phyloP scores from a whole-genome alignment of 1,284 basidiomycete species.

The Apiotrichum domesticum region DNA sequence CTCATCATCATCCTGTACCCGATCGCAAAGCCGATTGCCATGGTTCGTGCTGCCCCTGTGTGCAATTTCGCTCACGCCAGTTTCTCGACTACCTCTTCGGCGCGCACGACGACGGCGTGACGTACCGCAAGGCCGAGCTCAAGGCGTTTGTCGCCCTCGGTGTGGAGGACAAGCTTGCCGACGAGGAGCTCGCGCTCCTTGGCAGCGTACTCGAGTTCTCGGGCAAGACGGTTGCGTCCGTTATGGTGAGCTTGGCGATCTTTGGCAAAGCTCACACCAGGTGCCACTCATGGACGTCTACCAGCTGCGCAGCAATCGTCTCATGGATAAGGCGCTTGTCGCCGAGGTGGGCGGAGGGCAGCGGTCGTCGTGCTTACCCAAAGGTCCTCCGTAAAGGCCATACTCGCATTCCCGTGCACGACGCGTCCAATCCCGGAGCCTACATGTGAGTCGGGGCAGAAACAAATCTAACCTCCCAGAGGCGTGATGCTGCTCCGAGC shows the following conservation, averaged over 20 bases:
- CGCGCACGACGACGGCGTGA: conserved; percentile 53
- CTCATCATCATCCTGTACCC: conserved; percentile 49
- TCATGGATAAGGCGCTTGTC: conserved; percentile 58
- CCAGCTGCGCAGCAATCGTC: conserved; percentile 46
- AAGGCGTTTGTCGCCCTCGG: conserved; percentile 71
- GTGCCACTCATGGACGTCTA: conserved; percentile 50
- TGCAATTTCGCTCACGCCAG: conserved; percentile 8
- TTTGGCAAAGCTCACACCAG: conserved; percentile 15
- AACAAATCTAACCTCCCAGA: not conserved
- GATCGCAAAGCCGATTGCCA: conserved; percentile 47
- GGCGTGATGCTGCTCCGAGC: conserved; percentile 25
- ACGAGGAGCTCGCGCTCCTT: conserved; percentile 76
- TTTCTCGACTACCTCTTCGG: conserved; percentile 49
- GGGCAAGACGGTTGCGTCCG: conserved; percentile 66
- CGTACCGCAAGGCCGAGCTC: conserved; percentile 83
- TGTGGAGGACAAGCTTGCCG: conserved; percentile 67
- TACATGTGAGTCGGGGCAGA: conserved; percentile 15
- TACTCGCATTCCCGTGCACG: conserved; percentile 81
- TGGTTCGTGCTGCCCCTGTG: conserved; percentile 18
- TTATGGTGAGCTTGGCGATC: conserved; percentile 54
- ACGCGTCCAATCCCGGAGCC: conserved; percentile 57
- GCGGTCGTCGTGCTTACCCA: not conserved
- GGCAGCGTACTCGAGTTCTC: conserved; percentile 79
- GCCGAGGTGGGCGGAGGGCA: conserved; percentile 55
- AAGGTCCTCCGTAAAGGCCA: conserved; percentile 21